Conservation (phyloP, 2,329 filamentous ascomycete species). For the Cadophora sp. region DNA sequence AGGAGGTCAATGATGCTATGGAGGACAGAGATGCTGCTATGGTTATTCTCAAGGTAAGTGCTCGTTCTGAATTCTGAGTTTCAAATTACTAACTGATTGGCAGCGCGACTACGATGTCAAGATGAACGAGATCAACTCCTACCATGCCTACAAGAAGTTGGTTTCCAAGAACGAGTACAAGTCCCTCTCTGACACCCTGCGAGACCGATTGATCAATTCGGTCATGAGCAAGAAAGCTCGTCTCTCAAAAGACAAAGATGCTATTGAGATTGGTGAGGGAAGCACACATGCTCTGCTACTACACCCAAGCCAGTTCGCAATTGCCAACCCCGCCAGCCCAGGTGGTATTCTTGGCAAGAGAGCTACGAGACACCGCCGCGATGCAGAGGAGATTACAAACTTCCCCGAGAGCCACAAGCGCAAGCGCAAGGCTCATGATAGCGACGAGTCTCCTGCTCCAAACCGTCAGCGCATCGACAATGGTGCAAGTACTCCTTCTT, state of each 20-base stretch:
- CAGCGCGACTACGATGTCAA: conserved; percentile 71
- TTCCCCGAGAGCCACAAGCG: conserved; percentile 66
- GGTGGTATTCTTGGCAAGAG: conserved; percentile 69
- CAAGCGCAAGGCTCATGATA: conserved; percentile 65
- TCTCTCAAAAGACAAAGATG: conserved; percentile 70
- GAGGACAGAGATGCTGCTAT: conserved; percentile 87
- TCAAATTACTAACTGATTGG: conserved; percentile 34
- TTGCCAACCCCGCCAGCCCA: conserved; percentile 69
- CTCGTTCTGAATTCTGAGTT: conserved; percentile 8
- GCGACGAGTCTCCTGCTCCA: conserved; percentile 68
- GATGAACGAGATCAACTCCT: conserved; percentile 63
- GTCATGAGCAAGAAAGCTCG: conserved; percentile 70
- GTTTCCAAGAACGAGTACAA: conserved; percentile 68
- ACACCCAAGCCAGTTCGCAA: conserved; percentile 72
- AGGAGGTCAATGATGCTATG: conserved; percentile 85
- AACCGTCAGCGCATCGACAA: conserved; percentile 61
- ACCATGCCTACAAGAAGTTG: conserved; percentile 66
- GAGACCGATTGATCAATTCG: conserved; percentile 71
- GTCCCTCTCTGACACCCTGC: conserved; percentile 64
- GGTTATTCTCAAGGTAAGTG: conserved; percentile 77
- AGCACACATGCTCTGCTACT: conserved; percentile 63
- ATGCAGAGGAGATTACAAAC: conserved; percentile 61
- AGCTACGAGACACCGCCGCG: conserved; percentile 65
- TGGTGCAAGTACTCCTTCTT: conserved; percentile 64
- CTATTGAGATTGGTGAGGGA: conserved; percentile 70